Base-by-base conservation (phyloP, 73 alveolate species). In the Symbiodinium natans region DNA sequence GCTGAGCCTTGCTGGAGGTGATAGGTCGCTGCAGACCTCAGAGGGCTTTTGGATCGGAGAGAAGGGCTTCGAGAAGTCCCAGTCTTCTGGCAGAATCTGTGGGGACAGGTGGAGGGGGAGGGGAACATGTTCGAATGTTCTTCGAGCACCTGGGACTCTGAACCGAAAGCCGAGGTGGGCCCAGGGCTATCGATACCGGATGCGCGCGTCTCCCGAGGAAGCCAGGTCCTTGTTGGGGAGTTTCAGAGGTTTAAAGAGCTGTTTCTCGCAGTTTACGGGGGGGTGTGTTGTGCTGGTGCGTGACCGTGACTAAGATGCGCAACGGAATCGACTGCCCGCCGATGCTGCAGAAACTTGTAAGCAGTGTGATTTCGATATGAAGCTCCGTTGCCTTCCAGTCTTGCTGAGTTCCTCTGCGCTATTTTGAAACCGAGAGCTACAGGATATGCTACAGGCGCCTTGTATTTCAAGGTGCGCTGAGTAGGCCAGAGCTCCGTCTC, bases 41-140 rank as follows among this genome's bases (percentile, higher is more conserved):
- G 97, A 90, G 41, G 97, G 97, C 97, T 90, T 41, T 77, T 90
- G 97, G 97, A 75, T 90, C 80, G 97, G 97, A 36, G 97, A 90
- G 97, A 90, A 90, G 89, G 97, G 97, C 97, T 90, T 90, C 80
- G 97, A 90, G 52, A 90, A 90, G 89, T 90, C 97, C 2, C 97
- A 90, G 97, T 31, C 10, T 1, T 80, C 52, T 40, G 41, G 83
- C 5, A 10, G 54, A 2, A 31, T 68, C 15, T 13, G 13, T 15
- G 74, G 21, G 13, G 13, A 54, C 21, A 13, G 13, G 13, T 54
- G 40, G 38, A 31, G 36, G 83, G 17, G 83, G 38, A 56, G 1
- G 17, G 75, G 17, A 21, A 29, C 1, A 56, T 0, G 31, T 1
- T 56, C 31, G 36, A 21, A 19, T 59, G 77, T 6, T 3, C 27